phyloP scores from a whole-genome alignment of 2,329 filamentous ascomycete genomes.

The Fusarium torreyae region DNA sequence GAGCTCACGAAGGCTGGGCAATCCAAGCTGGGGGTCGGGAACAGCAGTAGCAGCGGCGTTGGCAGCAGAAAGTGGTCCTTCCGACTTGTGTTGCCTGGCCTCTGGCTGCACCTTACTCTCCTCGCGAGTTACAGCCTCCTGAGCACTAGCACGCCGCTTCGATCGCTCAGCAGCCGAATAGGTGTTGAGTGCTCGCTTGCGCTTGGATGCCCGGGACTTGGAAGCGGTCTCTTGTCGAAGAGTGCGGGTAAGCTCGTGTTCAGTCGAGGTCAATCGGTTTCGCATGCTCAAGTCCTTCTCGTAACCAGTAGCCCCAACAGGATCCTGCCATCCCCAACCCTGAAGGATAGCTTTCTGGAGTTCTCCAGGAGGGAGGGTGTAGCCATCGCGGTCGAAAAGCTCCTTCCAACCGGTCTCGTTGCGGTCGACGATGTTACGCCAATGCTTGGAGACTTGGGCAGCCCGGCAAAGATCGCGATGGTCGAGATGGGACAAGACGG shows the following conservation, averaged over 20 bases:
- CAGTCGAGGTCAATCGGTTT: slow-evolving; percentile 66
- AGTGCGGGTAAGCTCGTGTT: slow-evolving; percentile 64
- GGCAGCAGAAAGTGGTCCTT: slow-evolving; percentile 89
- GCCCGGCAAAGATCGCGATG: slow-evolving; percentile 88
- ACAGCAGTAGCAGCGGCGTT: slow-evolving; percentile 87
- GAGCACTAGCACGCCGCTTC: slow-evolving; percentile 67
- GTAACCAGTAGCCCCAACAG: slow-evolving; percentile 79
- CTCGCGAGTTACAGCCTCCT: slow-evolving; percentile 62
- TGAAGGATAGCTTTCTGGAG: slow-evolving; percentile 87
- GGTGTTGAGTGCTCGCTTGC: slow-evolving; percentile 67
- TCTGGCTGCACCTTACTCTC: slow-evolving; percentile 58
- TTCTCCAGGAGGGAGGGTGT: slow-evolving; percentile 83
- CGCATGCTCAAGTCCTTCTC: slow-evolving; percentile 84
- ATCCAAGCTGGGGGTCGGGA: slow-evolving; percentile 83
- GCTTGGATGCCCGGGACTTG: slow-evolving; percentile 67
- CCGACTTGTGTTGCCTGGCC: slow-evolving; percentile 71
- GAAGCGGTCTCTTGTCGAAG: slow-evolving; percentile 60
- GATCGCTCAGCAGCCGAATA: slow-evolving; percentile 64
- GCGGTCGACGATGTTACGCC: slow-evolving; percentile 90
- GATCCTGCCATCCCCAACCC: slow-evolving; percentile 98
- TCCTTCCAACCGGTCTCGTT: slow-evolving; percentile 98
- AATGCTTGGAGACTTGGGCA: slow-evolving; percentile 93
- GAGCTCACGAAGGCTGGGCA: slow-evolving; percentile 83
- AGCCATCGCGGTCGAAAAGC: slow-evolving; percentile 88
- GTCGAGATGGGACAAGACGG: slow-evolving; percentile 90